Evolutionary conservation across 441 rosid genomes (phyloP).

Genomic region (Euphorbia celastroides): DNA sequence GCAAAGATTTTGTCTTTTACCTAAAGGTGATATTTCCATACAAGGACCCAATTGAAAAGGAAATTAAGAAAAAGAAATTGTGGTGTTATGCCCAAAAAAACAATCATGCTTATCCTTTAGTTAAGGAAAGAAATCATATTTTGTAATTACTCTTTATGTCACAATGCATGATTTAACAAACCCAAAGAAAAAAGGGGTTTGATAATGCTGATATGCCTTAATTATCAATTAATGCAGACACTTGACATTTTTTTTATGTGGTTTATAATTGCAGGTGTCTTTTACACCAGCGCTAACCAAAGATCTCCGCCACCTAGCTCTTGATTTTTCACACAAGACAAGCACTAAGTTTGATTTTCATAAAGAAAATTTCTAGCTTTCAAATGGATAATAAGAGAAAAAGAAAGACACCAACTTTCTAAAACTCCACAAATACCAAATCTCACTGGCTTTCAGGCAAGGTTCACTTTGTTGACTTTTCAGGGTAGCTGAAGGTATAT

Average conservation of each 20-base stretch:
- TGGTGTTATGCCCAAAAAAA: not conserved
- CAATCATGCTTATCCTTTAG: not conserved
- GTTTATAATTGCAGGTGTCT: constrained; percentile 65
- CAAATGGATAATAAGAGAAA: not conserved
- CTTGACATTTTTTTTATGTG: not conserved
- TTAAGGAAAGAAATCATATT: not conserved
- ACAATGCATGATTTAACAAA: not conserved
- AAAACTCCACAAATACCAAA: not conserved
- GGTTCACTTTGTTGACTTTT: not conserved
- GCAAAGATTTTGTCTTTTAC: not conserved
- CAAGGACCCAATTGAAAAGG: not conserved
- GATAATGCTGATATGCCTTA: not conserved
- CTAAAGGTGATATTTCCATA: not conserved
- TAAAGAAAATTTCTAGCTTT: constrained; percentile 51
- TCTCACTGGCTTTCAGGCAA: not conserved
- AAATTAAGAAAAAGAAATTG: not conserved
- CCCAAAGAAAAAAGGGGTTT: not conserved
- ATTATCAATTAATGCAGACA: not conserved
- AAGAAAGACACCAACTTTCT: not conserved
- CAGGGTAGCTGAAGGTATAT: not conserved
- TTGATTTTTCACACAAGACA: constrained; percentile 86
- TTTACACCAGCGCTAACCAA: constrained; percentile 69
- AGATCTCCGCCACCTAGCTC: constrained; percentile 63
- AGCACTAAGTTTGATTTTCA: constrained; percentile 88
- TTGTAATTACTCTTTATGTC: not conserved